Base-by-base conservation (phyloP, 2,329 filamentous ascomycete species). In the Dactylellina drechsleri region DNA sequence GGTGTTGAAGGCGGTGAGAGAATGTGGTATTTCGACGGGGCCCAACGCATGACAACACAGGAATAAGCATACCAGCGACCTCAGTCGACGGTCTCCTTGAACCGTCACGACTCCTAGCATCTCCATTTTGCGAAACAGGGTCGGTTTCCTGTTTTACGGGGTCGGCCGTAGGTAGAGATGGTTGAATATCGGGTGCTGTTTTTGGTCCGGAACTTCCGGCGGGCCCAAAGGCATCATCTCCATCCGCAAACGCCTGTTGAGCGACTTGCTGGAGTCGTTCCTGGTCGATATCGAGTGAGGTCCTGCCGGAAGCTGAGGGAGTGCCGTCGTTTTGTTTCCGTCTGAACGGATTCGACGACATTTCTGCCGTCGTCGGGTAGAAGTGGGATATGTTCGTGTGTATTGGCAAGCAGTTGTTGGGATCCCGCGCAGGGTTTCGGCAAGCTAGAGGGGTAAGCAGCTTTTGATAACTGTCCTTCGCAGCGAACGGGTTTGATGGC, bases 321-420 rank as follows among this genome's bases (percentile, higher is more conserved):
- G 65, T 70, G 36, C 66, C 59, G 47, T 74, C 60, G 53, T 66
- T 70, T 36, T 31, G 52, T 66, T 76, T 76, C 61, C 72, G 72
- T 47, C 72, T 59, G 31, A 76, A 76, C 20, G 72, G 72, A 54
- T 76, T 76, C 10, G 72, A 76, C 72, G 70, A 74, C 70, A 74
- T 74, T 57, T 67, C 70, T 74, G 70, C 57, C 70, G 70, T 57
- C 50, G 57, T 49, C 23, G 50, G 13, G 49, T 15, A 60, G 43
- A 52, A 36, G 53, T 23, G 20, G 47, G 20, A 49, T 43, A 7
- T 47, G 20, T 31, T 20, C 4, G 41, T 58, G 4, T 18, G 12
- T 18, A 41, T 52, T 49, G 47, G 20, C 43, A 28, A 47, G 49
- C 31, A 47, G 49, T 5, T 59, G 23, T 54, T n/a, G 56, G 53